These are phyloP conservation scores for Chaetomiaceae sp. DNA, from an alignment of 2,329 filamentous ascomycete species.

Conservation along the genomic window DNA sequence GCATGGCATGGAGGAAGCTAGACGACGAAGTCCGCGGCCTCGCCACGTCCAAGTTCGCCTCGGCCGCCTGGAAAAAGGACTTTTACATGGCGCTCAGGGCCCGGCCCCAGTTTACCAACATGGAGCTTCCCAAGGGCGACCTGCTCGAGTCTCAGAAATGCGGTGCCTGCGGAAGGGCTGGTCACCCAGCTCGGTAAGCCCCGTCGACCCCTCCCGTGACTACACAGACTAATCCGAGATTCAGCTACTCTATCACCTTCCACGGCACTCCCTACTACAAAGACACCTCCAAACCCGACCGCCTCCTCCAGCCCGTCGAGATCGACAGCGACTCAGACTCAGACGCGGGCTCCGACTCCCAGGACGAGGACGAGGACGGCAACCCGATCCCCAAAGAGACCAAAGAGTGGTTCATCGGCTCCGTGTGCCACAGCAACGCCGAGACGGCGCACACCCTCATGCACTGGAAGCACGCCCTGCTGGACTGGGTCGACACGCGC, in stretches of 20 bases:
- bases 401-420: conserved; percentile 40
- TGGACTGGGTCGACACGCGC: conserved; percentile 63
- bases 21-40: conserved; percentile 66
- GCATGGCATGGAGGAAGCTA: conserved; percentile 65
- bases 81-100: conserved; percentile 64
- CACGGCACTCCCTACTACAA: conserved; percentile 62
- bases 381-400: conserved; percentile 33
- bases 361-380: conserved; percentile 36
- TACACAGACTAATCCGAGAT: background rate
- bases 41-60: conserved; percentile 66
- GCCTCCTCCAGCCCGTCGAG: conserved; percentile 57
- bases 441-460: conserved; percentile 65
- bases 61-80: conserved; percentile 62
- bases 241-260: conserved; percentile 46
- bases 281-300: conserved; percentile 34
- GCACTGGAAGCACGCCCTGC: conserved; percentile 74
- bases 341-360: background rate
- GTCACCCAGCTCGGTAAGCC: conserved; percentile 62
- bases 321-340: conserved; percentile 17
- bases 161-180: conserved; percentile 65
- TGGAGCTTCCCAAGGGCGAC: conserved; percentile 37
- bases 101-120: conserved; percentile 56
- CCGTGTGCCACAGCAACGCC: conserved; percentile 47
- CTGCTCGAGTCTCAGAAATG: conserved; percentile 42
- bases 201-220: background rate